Evolutionary conservation across 345 rosid genomes (phyloP).

Genomic region (Rubroshorea leprosula): DNA sequence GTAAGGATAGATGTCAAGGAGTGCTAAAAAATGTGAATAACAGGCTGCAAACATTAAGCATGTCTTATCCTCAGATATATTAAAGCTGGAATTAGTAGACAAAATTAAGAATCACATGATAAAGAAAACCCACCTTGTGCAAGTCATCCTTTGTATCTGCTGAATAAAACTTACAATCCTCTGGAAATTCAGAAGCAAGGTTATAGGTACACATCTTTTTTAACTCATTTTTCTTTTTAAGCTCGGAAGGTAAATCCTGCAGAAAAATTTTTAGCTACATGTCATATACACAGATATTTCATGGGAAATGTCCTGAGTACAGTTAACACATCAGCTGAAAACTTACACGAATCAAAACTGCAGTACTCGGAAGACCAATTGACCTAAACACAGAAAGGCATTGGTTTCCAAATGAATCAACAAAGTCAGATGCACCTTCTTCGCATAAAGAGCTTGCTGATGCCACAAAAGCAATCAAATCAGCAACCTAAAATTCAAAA

Average conservation of each 20-base stretch:
- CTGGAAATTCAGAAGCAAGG: conserved; percentile 75
- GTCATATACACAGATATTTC: conserved; percentile 9
- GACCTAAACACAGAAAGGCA: conserved; percentile 86
- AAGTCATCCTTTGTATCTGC: conserved; percentile 89
- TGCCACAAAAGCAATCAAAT: conserved; percentile 91
- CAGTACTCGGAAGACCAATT: conserved; percentile 83
- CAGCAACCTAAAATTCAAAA: conserved; percentile 64
- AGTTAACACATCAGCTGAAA: conserved; percentile 12
- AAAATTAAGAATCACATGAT: neutral
- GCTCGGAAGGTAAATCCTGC: conserved; percentile 70
- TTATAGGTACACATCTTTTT: conserved; percentile 64
- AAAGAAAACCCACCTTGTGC: conserved; percentile 62
- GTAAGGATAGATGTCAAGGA: neutral
- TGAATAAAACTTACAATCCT: conserved; percentile 77
- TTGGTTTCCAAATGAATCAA: conserved; percentile 78
- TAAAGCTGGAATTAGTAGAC: neutral
- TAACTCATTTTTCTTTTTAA: conserved; percentile 53
- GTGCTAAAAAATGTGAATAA: conserved; percentile 2
- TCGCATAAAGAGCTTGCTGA: conserved; percentile 55
- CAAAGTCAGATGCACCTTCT: conserved; percentile 38
- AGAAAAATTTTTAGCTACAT: conserved; percentile 6
- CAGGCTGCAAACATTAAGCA: conserved; percentile 1
- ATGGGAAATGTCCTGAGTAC: conserved; percentile 3
- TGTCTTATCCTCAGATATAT: neutral
- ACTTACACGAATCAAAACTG: conserved; percentile 82